phyloP scores from a whole-genome alignment of 805 yeast genomes.

The Candida taoyuanica region DNA sequence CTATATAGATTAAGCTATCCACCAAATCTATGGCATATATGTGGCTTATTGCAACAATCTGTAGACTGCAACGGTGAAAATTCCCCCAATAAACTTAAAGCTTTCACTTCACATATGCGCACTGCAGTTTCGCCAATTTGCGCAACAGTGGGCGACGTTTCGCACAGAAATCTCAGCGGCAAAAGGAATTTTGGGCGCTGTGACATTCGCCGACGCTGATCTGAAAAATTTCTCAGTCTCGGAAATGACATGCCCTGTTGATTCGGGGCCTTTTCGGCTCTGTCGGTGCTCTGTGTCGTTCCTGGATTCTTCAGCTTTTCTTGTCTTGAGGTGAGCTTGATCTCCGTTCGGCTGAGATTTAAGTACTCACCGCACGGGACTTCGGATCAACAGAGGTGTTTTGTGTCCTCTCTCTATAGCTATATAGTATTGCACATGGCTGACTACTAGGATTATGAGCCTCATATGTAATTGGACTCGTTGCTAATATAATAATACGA shows the following conservation, averaged over 20 bases:
- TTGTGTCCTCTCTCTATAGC: too few species aligned
- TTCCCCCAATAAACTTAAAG: too few species aligned
- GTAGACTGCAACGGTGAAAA: too few species aligned
- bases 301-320: too few species aligned
- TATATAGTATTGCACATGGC: too few species aligned
- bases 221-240: not conserved
- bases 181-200: not conserved
- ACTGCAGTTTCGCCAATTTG: not conserved
- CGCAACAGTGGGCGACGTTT: not conserved
- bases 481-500: too few species aligned
- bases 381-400: too few species aligned
- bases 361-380: not conserved
- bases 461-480: too few species aligned
- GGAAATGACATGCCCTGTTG: not conserved
- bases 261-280: not conserved
- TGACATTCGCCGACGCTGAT: not conserved
- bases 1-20: too few species aligned
- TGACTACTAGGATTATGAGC: too few species aligned
- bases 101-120: not conserved
- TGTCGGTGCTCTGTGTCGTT: not conserved
- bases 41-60: too few species aligned
- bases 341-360: not conserved
- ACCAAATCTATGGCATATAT: too few species aligned
- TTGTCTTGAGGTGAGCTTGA: not conserved
- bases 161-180: not conserved